phyloP scores from a whole-genome alignment of 129 eudicot species.

The Dittrichia graveolens region DNA sequence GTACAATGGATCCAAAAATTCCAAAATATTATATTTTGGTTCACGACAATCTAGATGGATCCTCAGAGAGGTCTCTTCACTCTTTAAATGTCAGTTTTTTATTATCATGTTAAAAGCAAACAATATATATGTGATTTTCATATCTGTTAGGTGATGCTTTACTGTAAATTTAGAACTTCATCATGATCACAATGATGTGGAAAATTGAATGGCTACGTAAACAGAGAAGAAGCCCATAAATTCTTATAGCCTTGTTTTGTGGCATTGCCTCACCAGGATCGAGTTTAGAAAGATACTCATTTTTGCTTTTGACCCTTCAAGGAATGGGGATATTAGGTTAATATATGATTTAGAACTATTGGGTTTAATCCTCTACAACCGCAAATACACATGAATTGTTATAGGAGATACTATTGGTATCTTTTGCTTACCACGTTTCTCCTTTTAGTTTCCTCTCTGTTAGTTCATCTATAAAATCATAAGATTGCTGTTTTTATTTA shows the following conservation, averaged over 20 bases:
- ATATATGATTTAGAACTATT: constrained; percentile 8
- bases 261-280: constrained; percentile 6
- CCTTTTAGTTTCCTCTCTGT: constrained; percentile 2
- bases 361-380: constrained; percentile 15
- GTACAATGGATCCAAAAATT: constrained; percentile 94
- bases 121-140: neutral
- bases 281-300: constrained; percentile 7
- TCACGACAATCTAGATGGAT: constrained; percentile 81
- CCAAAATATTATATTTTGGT: constrained; percentile 72
- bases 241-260: constrained; percentile 1
- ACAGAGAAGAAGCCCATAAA: neutral
- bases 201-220: neutral
- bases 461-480: constrained; percentile 16
- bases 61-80: constrained; percentile 56
- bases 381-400: constrained; percentile 1
- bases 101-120: constrained; percentile 2
- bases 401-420: neutral
- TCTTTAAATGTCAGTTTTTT: constrained; percentile 20
- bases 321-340: constrained; percentile 7
- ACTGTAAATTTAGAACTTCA: neutral
- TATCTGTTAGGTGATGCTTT: neutral
- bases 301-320: neutral
- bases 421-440: neutral
- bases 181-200: constrained; percentile 10
- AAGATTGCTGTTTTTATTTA: constrained; percentile 13